phyloP scores from a whole-genome alignment of 495 filamentous ascomycete species.

The Sphaerosporella brunnea region DNA sequence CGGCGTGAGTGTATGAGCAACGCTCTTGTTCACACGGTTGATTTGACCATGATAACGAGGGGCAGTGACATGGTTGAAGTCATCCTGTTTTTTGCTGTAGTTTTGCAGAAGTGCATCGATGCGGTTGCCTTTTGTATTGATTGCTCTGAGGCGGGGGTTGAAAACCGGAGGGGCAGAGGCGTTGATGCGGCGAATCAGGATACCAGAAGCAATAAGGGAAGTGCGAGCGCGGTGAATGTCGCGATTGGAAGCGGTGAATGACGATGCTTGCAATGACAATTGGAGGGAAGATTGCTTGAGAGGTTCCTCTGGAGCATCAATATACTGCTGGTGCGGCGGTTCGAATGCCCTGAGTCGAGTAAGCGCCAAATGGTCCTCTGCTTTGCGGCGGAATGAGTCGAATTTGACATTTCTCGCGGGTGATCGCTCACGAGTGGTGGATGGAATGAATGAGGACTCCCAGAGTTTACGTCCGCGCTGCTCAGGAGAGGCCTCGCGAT shows the following conservation, averaged over 20 bases:
- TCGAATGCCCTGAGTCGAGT: background rate
- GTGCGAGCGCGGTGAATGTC: slow-evolving; percentile 14
- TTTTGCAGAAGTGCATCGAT: background rate
- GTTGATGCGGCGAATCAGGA: slow-evolving; percentile 16
- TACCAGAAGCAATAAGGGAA: slow-evolving; percentile 12
- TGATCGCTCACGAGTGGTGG: slow-evolving; percentile 11
- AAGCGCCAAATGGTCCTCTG: background rate
- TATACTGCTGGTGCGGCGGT: background rate
- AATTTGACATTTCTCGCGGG: slow-evolving; percentile 11
- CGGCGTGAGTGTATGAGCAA: slow-evolving; percentile 10
- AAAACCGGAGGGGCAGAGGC: slow-evolving; percentile 7
- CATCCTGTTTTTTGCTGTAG: slow-evolving; percentile 7
- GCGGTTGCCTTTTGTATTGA: background rate
- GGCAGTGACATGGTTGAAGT: slow-evolving; percentile 14
- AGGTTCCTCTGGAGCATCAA: slow-evolving; percentile 2
- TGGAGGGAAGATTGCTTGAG: background rate
- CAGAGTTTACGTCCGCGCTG: slow-evolving; percentile 5
- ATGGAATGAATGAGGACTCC: slow-evolving; percentile 2
- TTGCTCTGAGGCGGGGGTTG: slow-evolving; percentile 9
- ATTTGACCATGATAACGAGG: slow-evolving; percentile 8
- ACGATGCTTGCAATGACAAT: background rate
- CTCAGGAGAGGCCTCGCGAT: slow-evolving; percentile 8
- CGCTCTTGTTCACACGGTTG: slow-evolving; percentile 9
- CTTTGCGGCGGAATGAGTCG: slow-evolving; percentile 8
- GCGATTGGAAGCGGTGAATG: slow-evolving; percentile 8